These are phyloP conservation scores for Amanita rubescens DNA, from an alignment of 768 basidiomycete genomes.

Conservation along the genomic window DNA sequence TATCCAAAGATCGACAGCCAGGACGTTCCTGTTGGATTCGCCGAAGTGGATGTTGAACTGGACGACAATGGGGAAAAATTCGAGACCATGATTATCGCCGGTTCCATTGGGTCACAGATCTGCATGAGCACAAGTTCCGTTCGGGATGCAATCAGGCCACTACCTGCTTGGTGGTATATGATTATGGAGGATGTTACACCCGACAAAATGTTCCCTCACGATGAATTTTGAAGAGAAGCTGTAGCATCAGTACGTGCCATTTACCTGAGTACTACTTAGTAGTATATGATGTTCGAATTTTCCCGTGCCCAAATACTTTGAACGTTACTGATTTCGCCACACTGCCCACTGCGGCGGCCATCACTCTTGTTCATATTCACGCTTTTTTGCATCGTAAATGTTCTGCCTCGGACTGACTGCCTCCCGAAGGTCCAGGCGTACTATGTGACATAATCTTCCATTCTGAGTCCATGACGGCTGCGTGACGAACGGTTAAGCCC, in stretches of 20 bases:
- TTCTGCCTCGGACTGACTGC: constrained; percentile 11
- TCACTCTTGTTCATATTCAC: constrained; percentile 4
- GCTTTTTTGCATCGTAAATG: background rate
- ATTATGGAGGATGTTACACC: too few species aligned
- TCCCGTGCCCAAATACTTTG: too few species aligned
- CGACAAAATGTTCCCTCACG: too few species aligned
- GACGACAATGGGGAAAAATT: background rate
- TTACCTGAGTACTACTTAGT: too few species aligned
- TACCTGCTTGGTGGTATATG: background rate
- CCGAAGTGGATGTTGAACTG: background rate
- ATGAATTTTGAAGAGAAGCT: too few species aligned
- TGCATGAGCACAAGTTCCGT: background rate
- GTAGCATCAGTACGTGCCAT: too few species aligned
- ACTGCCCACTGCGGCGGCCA: background rate
- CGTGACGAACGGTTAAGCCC: too few species aligned
- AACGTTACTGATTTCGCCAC: too few species aligned
- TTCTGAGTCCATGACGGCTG: too few species aligned
- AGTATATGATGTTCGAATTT: too few species aligned
- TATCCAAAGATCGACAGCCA: background rate
- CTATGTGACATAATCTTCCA: too few species aligned
- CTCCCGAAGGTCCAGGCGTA: constrained; percentile 13
- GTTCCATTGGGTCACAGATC: background rate
- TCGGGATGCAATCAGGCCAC: background rate
- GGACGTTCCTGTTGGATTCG: background rate
- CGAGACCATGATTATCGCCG: background rate